Evolutionary conservation across 2,329 filamentous ascomycete genomes (phyloP), one percentile per base, ranked within the genome.

Genomic region (Escovopsis sp.): DNA sequence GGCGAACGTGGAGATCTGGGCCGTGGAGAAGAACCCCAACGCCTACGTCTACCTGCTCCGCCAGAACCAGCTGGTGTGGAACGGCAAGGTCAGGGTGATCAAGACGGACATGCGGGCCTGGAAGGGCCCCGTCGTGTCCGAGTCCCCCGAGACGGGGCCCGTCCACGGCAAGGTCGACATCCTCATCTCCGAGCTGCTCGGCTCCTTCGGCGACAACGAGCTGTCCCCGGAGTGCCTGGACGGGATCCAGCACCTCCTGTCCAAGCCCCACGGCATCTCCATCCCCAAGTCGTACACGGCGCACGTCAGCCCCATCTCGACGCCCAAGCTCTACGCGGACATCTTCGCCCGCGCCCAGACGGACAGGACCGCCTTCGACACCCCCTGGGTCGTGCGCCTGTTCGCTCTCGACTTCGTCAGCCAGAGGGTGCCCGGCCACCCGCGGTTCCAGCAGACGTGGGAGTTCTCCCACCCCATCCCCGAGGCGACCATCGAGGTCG

Each of bases 81-180:
- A 69, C 44, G 77, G 80, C 19, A 73, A 73, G 42, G 89, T 95
- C 18, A 88, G 80, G 2, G 76, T 98, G 30, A 81, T 96, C 49
- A 93, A 94, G 64, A 94, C 87, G 1, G 91, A 98, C 59, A 98
- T 98, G 91, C 80, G 91, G 39, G 82, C 82, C 46, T 98, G 93
- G 93, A 83, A 84, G 54, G 93, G 93, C 0, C 89, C 89, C 2
- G 57, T 75, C 1, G 55, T 72, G 15, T 63, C 66, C 40, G 58
- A 64, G 47, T 59, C 66, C 8, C 53, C 61, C 4, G 56, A 64
- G 36, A 56, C 59, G 28, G 62, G 67, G 3, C 67, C 69, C 12
- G 64, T 70, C 6, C 65, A 75, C 49, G 72, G 74, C 51, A 78
- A 80, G 55, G 82, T 98, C 36, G 91, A 98, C 59, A 94, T 98